A percentile compares a stretch with the other conserved stretches of the same genome.
Conservation (phyloP, 225 moss, liverwort and hornwort species). For the Polytrichum commune region DNA sequence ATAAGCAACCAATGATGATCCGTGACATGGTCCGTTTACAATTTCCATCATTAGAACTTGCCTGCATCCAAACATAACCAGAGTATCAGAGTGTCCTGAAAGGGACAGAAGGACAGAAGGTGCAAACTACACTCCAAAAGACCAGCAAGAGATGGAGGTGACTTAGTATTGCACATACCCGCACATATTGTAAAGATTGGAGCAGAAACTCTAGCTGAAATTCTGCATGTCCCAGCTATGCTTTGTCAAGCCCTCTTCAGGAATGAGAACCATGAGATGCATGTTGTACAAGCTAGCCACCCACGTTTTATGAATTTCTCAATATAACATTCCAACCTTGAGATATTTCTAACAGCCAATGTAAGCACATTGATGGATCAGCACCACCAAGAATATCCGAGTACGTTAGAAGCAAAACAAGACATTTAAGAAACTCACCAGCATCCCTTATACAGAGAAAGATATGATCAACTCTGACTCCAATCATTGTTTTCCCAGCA, state of each 20-base stretch:
- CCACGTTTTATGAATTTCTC: neutral
- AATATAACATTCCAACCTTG: neutral
- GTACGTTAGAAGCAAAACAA: constrained; percentile 2
- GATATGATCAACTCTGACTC: constrained; percentile 85
- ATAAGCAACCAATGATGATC: constrained; percentile 84
- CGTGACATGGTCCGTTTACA: constrained; percentile 88
- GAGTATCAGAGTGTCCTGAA: neutral
- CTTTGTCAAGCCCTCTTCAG: constrained; percentile 11
- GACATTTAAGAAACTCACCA: constrained; percentile 41
- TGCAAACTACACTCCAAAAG: no score
- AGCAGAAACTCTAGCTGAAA: constrained; percentile 93
- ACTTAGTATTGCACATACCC: constrained; percentile 49
- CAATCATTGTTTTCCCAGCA: constrained; percentile 91
- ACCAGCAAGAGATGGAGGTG: no score
- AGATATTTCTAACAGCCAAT: neutral
- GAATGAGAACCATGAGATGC: neutral
- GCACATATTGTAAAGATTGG: constrained; percentile 82
- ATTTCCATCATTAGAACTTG: constrained; percentile 70
- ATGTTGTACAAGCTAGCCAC: neutral
- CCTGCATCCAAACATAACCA: constrained; percentile 49
- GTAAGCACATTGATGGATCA: neutral
- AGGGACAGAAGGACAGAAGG: no score
- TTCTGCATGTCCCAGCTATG: constrained; percentile 50
- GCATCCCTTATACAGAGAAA: constrained; percentile 92
- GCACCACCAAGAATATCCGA: neutral